phyloP scores from a whole-genome alignment of 306 rosid genomes.

The Coriaria nepalensis region DNA sequence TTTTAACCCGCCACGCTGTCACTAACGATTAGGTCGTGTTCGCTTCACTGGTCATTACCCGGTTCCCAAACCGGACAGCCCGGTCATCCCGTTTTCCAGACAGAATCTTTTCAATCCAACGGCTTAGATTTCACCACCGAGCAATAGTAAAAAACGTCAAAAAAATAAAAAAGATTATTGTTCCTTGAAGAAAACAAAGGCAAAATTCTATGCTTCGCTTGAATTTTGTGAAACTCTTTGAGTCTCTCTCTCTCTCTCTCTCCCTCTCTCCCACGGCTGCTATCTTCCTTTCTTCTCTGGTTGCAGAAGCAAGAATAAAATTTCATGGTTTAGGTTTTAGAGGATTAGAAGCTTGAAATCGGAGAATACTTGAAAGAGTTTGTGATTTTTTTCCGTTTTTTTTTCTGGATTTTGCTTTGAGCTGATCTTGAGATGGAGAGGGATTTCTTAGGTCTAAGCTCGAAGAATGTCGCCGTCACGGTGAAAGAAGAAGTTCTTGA shows the following conservation, averaged over 20 bases:
- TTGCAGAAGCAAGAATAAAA: conserved; percentile 8
- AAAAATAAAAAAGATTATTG: background rate
- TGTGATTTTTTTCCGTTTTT: background rate
- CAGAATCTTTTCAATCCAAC: conserved; percentile 23
- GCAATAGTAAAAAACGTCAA: too few relatives aligned
- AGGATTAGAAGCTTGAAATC: background rate
- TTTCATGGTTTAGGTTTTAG: conserved; percentile 7
- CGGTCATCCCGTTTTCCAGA: conserved; percentile 12
- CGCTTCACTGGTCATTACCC: conserved; percentile 10
- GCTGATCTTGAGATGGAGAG: conserved; percentile 37
- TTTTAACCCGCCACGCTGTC: conserved; percentile 2
- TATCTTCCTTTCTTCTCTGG: background rate
- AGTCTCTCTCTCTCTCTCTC: background rate
- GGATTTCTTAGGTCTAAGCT: conserved; percentile 52
- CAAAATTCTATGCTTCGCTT: background rate
- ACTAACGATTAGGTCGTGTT: conserved; percentile 32
- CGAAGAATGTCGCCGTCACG: conserved; percentile 19
- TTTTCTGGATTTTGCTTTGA: background rate
- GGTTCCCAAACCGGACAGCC: conserved; percentile 12
- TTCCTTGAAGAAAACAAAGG: conserved; percentile 1
- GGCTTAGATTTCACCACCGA: conserved; percentile 11
- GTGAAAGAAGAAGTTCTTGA: conserved; percentile 26
- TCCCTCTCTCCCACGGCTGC: background rate
- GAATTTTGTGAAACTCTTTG: background rate
- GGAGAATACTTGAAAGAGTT: background rate